Conservation (phyloP, 345 rosid genomes). For the Arabidopsis arenosa region DNA sequence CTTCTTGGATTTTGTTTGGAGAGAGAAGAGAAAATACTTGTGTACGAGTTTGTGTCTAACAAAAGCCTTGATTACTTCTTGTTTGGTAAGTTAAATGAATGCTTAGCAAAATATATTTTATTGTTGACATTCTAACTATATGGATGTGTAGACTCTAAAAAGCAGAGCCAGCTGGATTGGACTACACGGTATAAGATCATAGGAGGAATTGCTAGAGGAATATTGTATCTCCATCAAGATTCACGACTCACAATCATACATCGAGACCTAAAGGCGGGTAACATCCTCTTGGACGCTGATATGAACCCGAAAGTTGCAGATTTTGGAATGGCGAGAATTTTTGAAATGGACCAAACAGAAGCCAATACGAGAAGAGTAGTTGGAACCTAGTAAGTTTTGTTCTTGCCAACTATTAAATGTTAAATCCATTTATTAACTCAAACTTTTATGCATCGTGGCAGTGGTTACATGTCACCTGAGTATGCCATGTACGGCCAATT, state of each 20-base stretch:
- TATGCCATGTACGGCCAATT: constrained; percentile 43
- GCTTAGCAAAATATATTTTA: background rate
- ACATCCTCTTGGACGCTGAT: constrained; percentile 51
- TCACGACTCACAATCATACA: constrained; percentile 54
- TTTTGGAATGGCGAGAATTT: constrained; percentile 56
- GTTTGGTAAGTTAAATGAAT: constrained; percentile 36
- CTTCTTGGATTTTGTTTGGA: constrained; percentile 60
- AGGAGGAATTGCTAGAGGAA: constrained; percentile 52
- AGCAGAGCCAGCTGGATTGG: constrained; percentile 43
- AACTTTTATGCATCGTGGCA: background rate
- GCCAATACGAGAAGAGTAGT: constrained; percentile 49
- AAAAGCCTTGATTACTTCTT: constrained; percentile 49
- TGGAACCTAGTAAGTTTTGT: constrained; percentile 56
- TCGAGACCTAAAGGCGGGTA: constrained; percentile 51
- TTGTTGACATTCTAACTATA: background rate
- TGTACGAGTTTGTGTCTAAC: constrained; percentile 57
- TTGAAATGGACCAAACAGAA: constrained; percentile 45
- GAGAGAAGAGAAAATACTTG: constrained; percentile 56
- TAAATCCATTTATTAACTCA: background rate
- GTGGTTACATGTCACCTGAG: constrained; percentile 45
- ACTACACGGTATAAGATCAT: constrained; percentile 44
- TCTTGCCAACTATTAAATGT: too few relatives aligned
- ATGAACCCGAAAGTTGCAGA: constrained; percentile 53
- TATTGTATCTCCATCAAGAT: constrained; percentile 53
- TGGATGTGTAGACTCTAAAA: constrained; percentile 34